Base-by-base conservation (phyloP, 2,329 filamentous ascomycete genomes). In the Penicillium janthinellum region DNA sequence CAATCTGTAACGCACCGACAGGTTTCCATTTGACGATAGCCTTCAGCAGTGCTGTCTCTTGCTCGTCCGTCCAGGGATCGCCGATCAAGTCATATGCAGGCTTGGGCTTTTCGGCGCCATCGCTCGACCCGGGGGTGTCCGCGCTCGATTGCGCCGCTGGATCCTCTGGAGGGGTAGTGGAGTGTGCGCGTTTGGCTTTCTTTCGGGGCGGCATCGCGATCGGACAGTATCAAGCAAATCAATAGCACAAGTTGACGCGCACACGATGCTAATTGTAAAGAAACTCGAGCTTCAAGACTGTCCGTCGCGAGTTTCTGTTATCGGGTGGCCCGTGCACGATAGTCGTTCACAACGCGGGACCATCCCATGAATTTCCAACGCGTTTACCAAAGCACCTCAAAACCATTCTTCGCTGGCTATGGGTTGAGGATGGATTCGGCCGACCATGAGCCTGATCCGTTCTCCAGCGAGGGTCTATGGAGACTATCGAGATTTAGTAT, bases 21-120 rank as follows among this genome's bases (percentile, higher is more conserved):
- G 95, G 95, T 74, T 99, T 99, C 90, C 91, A 96, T 72, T 88
- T 86, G 65, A 98, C 93, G 66, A 98, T 89, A 54, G 88, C 92
- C 74, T 97, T 97, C 79, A 96, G 92, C 0, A 99, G 83, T 42
- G 92, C 93, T 1, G 91, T 92, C 66, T 96, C 90, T 76, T 99
- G 95, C 71, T 97, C 94, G 70, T 96, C 93, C 4, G 92, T 97
- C 95, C 95, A 99, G 28, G 88, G 86, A 65, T 94, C 91, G 58
- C 86, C 85, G 51, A 85, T 75, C 4, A 82, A 71, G 62, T 87
- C 79, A 60, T 78, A 77, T 17, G 74, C 73, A n/a, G 75, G 69
- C 61, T 78, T 73, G 42, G 66, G 65, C 53, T 78, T 72, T 62
- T 59, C 56, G 64, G 67, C 61, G 64, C 65, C 62, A 64, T 75